Percentiles rank a stretch among this genome's conserved stretches.
These are phyloP conservation scores for Begonia masoniana DNA, from an alignment of 306 rosid species.

Conservation along the genomic window DNA sequence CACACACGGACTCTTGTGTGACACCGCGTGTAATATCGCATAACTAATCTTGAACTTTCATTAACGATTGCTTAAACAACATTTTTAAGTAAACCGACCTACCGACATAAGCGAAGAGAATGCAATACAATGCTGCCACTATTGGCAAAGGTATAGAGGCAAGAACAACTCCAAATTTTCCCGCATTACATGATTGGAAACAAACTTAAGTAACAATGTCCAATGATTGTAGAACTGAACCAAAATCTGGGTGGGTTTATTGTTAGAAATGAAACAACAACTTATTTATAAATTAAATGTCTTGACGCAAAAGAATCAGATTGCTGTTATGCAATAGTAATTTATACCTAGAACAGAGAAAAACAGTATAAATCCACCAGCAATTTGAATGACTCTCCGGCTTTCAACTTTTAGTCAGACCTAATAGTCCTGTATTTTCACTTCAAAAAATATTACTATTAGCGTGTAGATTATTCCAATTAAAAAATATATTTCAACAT, in stretches of 20 bases:
- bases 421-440: constrained; percentile 89
- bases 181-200: constrained; percentile 25
- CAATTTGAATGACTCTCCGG: constrained; percentile 58
- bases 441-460: constrained; percentile 22
- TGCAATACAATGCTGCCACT: constrained; percentile 67
- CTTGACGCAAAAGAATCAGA: too few species aligned
- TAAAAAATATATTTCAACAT: too few species aligned
- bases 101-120: constrained; percentile 83
- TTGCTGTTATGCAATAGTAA: not conserved
- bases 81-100: constrained; percentile 5
- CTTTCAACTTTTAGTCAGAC: constrained; percentile 79
- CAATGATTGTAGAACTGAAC: too few species aligned
- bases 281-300: too few species aligned
- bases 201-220: not conserved
- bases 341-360: constrained; percentile 66
- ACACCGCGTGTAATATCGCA: too few species aligned
- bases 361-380: constrained; percentile 78
- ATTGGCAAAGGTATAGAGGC: constrained; percentile 84
- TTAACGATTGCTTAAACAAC: too few species aligned
- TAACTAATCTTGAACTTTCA: too few species aligned
- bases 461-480: too few species aligned
- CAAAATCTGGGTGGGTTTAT: not conserved
- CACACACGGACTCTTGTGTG: too few species aligned
- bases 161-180: constrained; percentile 83
- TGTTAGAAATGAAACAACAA: not conserved